These are phyloP conservation scores for Drechmeria coniospora DNA, from an alignment of 2,329 filamentous ascomycete species.

Conservation along the genomic window DNA sequence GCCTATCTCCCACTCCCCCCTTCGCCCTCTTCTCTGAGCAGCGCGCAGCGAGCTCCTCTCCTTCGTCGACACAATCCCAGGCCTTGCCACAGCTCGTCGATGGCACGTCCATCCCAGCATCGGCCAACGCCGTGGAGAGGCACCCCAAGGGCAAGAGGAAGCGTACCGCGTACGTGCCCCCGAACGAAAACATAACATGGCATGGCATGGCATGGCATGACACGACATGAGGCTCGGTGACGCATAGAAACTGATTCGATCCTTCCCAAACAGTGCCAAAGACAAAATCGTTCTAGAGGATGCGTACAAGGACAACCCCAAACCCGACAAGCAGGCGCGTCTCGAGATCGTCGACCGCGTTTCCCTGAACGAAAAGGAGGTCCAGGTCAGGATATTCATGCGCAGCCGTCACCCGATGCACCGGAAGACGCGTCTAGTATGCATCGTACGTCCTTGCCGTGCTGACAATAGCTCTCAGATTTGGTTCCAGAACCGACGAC, in stretches of 20 bases:
- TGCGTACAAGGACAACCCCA: conserved; percentile 71
- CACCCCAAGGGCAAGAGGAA: conserved; percentile 48
- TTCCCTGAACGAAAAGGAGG: conserved; percentile 84
- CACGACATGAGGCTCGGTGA: too few relatives aligned
- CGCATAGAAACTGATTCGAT: too few relatives aligned
- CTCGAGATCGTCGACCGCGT: conserved; percentile 73
- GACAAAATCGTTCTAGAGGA: conserved; percentile 81
- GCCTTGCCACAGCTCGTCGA: conserved; percentile 2
- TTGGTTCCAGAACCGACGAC: conserved; percentile 92
- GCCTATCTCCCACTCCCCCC: conserved; percentile 8
- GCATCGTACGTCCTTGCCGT: conserved; percentile 1
- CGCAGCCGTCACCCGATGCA: too few relatives aligned
- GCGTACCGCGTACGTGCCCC: conserved; percentile 40
- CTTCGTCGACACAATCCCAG: conserved; percentile 2
- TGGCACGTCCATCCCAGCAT: conserved; percentile 7
- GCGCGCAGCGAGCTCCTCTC: conserved; percentile 8
- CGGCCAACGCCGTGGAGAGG: conserved; percentile 17
- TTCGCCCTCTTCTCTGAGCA: conserved; percentile 10
- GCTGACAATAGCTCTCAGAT: conserved; percentile 43
- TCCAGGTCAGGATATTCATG: conserved; percentile 53
- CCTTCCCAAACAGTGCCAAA: conserved; percentile 60
- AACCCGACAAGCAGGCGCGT: conserved; percentile 82
- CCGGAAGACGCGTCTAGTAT: background rate
- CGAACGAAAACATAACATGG: background rate
- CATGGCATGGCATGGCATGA: too few relatives aligned